phyloP scores from a whole-genome alignment of 2,329 filamentous ascomycete genomes.

The Aspergillus neotritici region DNA sequence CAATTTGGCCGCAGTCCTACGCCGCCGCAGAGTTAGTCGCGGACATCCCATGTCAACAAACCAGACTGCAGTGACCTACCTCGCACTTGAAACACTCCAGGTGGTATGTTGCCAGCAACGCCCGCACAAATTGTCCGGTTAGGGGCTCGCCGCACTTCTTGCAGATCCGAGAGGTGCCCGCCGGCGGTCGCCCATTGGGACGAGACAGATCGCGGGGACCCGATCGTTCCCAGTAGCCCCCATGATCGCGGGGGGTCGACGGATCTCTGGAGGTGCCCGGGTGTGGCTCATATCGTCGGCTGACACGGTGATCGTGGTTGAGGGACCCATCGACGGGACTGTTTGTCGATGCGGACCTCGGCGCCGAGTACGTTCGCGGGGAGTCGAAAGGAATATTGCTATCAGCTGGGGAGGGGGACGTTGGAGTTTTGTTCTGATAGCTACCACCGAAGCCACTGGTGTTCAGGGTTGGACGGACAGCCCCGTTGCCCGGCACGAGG shows the following conservation, averaged over 20 bases:
- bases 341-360: constrained; percentile 17
- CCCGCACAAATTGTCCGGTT: constrained; percentile 93
- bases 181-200: constrained; percentile 32
- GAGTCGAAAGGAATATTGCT: constrained; percentile 32
- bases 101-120: constrained; percentile 89
- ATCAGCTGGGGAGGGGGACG: constrained; percentile 37
- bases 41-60: constrained; percentile 5
- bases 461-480: constrained; percentile 33
- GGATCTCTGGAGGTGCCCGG: constrained; percentile 18
- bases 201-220: constrained; percentile 33
- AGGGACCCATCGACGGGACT: constrained; percentile 22
- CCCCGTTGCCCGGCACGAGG: constrained; percentile 40
- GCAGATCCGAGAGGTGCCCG: constrained; percentile 50
- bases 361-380: constrained; percentile 27
- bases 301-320: constrained; percentile 26
- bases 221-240: constrained; percentile 29
- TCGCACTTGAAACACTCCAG: constrained; percentile 96
- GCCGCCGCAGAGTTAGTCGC: constrained; percentile 16
- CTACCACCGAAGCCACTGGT: constrained; percentile 31
- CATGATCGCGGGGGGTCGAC: constrained; percentile 23
- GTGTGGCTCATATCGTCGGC: constrained; percentile 28
- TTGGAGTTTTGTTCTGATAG: constrained; percentile 36
- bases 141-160: constrained; percentile 84
- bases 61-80: constrained; percentile 51
- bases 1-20: constrained; percentile 93